Conservation (phyloP, 2,329 filamentous ascomycete genomes). For the Periconia digitata region DNA sequence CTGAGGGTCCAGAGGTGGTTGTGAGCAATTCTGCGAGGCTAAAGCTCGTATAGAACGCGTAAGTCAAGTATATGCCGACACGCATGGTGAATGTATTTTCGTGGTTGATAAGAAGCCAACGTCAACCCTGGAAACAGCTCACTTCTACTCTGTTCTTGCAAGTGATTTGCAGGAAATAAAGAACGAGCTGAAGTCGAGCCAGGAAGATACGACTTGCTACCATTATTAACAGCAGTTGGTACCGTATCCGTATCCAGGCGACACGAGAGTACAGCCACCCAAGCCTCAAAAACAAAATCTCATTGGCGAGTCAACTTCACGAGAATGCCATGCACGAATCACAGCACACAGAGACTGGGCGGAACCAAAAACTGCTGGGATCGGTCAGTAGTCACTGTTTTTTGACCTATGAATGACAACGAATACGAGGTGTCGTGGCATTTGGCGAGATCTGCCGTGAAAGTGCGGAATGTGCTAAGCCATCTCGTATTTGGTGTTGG, state of each 20-base stretch:
- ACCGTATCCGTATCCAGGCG: neutral
- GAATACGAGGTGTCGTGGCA: conserved; percentile 23
- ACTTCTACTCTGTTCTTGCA: conserved; percentile 3
- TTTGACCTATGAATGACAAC: conserved; percentile 12
- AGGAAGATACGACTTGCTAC: neutral
- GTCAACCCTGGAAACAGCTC: neutral
- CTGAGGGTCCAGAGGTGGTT: conserved; percentile 14
- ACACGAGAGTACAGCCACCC: conserved; percentile 1
- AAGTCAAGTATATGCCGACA: conserved; percentile 8
- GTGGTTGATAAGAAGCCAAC: neutral
- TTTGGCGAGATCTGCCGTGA: conserved; percentile 13
- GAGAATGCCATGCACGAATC: conserved; percentile 14
- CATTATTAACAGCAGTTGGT: neutral
- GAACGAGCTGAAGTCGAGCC: neutral
- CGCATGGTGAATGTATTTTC: conserved; percentile 17
- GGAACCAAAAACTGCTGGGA: conserved; percentile 8
- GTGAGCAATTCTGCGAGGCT: conserved; percentile 18
- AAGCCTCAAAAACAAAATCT: neutral
- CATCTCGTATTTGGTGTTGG: conserved; percentile 14
- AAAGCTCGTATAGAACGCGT: conserved; percentile 14
- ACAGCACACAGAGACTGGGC: conserved; percentile 4
- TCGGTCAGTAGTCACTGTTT: conserved; percentile 12
- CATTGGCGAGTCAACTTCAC: neutral
- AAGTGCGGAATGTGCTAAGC: conserved; percentile 21
- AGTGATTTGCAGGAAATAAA: neutral